phyloP scores from a whole-genome alignment of 139 green algal genomes.

The Auxenochlorella protothecoides region DNA sequence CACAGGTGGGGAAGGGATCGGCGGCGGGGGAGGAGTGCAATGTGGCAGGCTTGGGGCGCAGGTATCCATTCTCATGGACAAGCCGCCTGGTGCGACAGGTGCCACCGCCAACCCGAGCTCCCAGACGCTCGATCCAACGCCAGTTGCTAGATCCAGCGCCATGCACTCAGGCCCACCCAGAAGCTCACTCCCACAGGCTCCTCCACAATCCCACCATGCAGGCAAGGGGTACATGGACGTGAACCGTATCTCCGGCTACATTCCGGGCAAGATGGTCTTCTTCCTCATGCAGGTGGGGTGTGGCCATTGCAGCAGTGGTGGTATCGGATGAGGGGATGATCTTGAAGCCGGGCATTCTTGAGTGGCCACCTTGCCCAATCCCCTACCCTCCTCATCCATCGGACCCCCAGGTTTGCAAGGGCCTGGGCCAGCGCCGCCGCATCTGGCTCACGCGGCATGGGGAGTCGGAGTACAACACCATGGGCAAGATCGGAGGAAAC shows the following conservation, averaged over 20 bases:
- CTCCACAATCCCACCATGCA: constrained; percentile 3
- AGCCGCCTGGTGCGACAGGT: no score
- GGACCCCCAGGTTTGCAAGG: constrained; percentile 1
- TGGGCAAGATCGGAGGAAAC: constrained; percentile 72
- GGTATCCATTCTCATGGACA: no score
- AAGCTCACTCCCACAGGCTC: not conserved
- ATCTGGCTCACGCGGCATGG: constrained; percentile 84
- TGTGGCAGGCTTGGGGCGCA: no score
- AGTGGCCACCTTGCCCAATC: no score
- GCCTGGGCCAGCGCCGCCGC: constrained; percentile 50
- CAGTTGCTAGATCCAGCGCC: no score
- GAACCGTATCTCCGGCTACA: constrained; percentile 94
- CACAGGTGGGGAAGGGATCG: constrained; percentile 9
- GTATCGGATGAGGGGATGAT: not conserved
- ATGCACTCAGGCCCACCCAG: no score
- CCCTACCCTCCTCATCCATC: no score
- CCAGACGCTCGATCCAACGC: no score
- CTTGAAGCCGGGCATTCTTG: no score
- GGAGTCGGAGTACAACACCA: constrained; percentile 72
- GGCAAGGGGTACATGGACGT: constrained; percentile 81
- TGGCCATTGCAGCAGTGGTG: not conserved
- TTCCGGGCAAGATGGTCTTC: constrained; percentile 90
- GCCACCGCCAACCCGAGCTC: no score
- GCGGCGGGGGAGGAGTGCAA: not conserved
- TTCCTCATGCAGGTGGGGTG: constrained; percentile 81